A percentile compares a stretch with the other conserved stretches of the same genome.
These are phyloP conservation scores for Dalbergia cochinchinensis DNA, from an alignment of 306 rosid genomes.

Conservation along the genomic window DNA sequence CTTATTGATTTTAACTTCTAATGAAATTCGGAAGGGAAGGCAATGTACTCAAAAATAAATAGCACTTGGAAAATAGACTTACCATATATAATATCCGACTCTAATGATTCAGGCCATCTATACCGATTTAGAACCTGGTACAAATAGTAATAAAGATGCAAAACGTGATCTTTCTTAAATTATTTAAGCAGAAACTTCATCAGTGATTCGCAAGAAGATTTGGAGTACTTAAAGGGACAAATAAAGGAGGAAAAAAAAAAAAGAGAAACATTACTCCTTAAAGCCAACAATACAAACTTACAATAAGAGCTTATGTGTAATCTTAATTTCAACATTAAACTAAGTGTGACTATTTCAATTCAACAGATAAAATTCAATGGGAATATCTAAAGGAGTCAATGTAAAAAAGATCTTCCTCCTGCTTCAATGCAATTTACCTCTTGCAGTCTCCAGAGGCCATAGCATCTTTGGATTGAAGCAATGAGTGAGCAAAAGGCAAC, in stretches of 20 bases:
- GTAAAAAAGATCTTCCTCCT: constrained; percentile 33
- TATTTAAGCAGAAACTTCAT: constrained; percentile 14
- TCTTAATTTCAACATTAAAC: constrained; percentile 35
- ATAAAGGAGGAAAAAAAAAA: neutral
- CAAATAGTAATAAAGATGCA: constrained; percentile 23
- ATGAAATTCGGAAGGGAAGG: constrained; percentile 14
- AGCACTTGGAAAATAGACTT: constrained; percentile 39
- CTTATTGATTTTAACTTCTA: constrained; percentile 14
- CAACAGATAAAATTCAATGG: neutral
- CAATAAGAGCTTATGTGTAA: constrained; percentile 24
- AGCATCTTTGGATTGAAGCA: constrained; percentile 73
- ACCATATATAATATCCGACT: constrained; percentile 79
- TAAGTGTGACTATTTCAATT: constrained; percentile 10
- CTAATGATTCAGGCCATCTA: constrained; percentile 80
- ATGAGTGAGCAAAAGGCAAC: constrained; percentile 66
- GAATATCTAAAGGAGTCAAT: constrained; percentile 24
- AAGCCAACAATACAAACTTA: constrained; percentile 27
- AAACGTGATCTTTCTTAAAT: constrained; percentile 37
- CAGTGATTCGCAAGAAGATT: constrained; percentile 26
- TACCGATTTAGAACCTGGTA: constrained; percentile 71
- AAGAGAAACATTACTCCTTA: neutral
- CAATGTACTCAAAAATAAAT: neutral
- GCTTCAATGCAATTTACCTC: constrained; percentile 62
- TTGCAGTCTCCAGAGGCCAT: constrained; percentile 76
- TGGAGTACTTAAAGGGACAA: neutral